Evolutionary conservation across 2,329 filamentous ascomycete species (phyloP), one percentile per base, ranked within the genome.

Genomic region (Neonectria magnoliae): DNA sequence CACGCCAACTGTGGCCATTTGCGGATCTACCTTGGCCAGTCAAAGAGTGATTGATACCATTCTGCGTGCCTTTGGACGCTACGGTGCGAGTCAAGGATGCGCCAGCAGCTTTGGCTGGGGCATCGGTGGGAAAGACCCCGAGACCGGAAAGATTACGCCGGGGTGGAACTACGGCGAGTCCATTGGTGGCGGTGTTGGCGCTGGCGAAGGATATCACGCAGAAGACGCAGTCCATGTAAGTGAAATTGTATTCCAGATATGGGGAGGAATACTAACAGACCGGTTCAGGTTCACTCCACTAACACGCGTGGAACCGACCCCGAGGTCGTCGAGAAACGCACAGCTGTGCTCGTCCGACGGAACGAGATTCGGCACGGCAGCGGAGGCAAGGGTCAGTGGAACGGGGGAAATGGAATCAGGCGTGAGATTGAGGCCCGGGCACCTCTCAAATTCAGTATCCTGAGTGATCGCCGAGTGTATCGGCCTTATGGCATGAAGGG

Each of bases 101-200:
- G 72, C 73, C 5, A 79, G 73, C 66, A 75, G 73, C 29, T 72
- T 79, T 33, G 76, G 77, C 3, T 80, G 77, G 68, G 76, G 73
- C n/a, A 77, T 76, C 64, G 77, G 74, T 6, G 77, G 76, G 0
- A 64, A 62, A n/a, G 71, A 78, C 14, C 64, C 71, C 0, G 58
- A 59, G 4, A 75, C 75, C 1, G 76, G 76, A 5, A 56, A 60
- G 18, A 51, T 63, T 13, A 68, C 66, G 16, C 65, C 76, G 16
- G 93, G 93, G 0, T 96, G 95, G 75, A 93, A 93, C n/a, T 66
- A 66, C 16, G 64, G 64, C 31, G 64, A 66, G 38, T 66, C 29
- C 56, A 73, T 79, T 36, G 74, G 75, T 6, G 78, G 78, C 18
- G 78, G 78, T 1, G 69, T 69, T 4, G 78, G 78, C 14, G 78